phyloP scores from a whole-genome alignment of 805 yeast genomes.

The Candida sphagnicola region DNA sequence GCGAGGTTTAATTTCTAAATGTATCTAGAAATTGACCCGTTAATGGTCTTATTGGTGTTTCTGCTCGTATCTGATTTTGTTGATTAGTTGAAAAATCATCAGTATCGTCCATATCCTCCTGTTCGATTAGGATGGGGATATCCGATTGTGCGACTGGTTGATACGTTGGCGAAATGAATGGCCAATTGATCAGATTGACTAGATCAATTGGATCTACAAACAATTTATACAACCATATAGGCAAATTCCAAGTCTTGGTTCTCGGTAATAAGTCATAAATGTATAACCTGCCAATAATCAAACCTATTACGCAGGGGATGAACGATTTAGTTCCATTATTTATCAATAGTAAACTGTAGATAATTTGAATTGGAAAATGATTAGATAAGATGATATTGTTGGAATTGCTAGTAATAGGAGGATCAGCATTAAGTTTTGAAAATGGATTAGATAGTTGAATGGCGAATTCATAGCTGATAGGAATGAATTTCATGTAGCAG shows the following conservation, averaged over 20 bases:
- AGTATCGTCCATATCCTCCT: slow-evolving; percentile 16
- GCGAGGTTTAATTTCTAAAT: slow-evolving; percentile 34
- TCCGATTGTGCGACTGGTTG: slow-evolving; percentile 5
- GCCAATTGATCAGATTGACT: slow-evolving; percentile 4
- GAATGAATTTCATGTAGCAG: slow-evolving; percentile 32
- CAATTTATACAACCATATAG: slow-evolving; percentile 21
- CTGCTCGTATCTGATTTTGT: slow-evolving; percentile 38
- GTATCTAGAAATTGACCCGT: slow-evolving; percentile 60
- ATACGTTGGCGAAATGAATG: slow-evolving; percentile 3
- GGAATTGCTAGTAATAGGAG: slow-evolving; percentile 3
- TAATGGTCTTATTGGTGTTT: slow-evolving; percentile 58
- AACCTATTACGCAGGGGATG: slow-evolving; percentile 34
- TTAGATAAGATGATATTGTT: slow-evolving; percentile 26
- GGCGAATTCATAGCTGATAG: slow-evolving; percentile 31
- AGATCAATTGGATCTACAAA: slow-evolving; percentile 21
- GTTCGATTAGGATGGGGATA: slow-evolving; percentile 1
- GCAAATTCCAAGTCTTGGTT: slow-evolving; percentile 30
- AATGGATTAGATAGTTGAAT: slow-evolving; percentile 23
- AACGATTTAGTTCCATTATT: slow-evolving; percentile 36
- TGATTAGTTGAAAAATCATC: slow-evolving; percentile 25
- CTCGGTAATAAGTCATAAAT: slow-evolving; percentile 35
- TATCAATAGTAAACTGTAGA: slow-evolving; percentile 30
- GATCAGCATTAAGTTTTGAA: background rate
- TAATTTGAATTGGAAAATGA: slow-evolving; percentile 37
- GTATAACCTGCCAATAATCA: slow-evolving; percentile 34